Base-by-base conservation (phyloP, 495 filamentous ascomycete genomes). In the Neurospora intermedia region DNA sequence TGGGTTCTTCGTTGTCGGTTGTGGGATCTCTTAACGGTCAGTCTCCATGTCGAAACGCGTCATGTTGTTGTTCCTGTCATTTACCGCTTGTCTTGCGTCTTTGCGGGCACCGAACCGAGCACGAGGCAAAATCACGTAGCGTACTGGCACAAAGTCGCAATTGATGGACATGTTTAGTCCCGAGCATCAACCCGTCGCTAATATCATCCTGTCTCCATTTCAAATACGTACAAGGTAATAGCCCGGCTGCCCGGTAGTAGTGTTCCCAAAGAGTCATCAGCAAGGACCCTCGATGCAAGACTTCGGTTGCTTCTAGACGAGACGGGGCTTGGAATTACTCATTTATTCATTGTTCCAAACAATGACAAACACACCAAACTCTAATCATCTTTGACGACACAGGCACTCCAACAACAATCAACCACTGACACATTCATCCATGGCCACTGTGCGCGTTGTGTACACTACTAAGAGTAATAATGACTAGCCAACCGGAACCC, bases 11-110 rank as follows among this genome's bases (percentile, higher is more conserved):
- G 27, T 31, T 27, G 46, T 54, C 46, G 46, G 43, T 18, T 46
- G 27, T 27, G n/a, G 8, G 6, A 8, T 16, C 4, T 46, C 43
- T 45, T 45, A 45, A 45, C 18, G 43, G 18, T 8, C 43, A 45
- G 43, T 46, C 18, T n/a, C 18, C 3, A 46, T n/a, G 54, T 35
- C 31, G 54, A 11, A 2, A 2, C 54, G 27, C 27, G 27, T 7
- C 23, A 16, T 35, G n/a, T 15, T 39, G 23, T 18, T 41, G 23
- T 39, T 9, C 41, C 75, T 18, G 74, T 73, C 75, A 76, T 76
- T 54, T 66, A 70, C 71, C 31, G 66, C 74, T 16, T 6, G 23
- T 72, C 75, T 76, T 76, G 73, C 75, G 75, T 73, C 39, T 73
- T 73, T 66, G 27, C 27, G 27, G 27, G 27, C 27, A 66, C 27